Evolutionary conservation across 805 yeast genomes (phyloP), one percentile per base, ranked within the genome.

Genomic region (Starmerella powellii): DNA sequence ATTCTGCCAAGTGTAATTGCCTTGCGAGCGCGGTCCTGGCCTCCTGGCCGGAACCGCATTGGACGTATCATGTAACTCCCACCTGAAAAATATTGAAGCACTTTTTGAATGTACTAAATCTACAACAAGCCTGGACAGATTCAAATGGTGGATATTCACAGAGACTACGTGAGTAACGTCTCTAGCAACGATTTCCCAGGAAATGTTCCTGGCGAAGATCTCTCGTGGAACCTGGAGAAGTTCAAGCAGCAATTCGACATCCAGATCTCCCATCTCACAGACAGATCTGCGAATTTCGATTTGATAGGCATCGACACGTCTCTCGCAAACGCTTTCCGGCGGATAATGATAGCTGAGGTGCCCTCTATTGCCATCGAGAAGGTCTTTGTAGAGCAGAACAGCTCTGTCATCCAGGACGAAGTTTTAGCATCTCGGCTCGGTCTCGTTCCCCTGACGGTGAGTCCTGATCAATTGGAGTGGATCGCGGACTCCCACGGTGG

Each of bases 331-430:
- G 96, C 98, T 0, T 86, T 88, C 64, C 79, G 98, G 59, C 80
- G 98, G 58, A 82, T 91, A 55, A 87, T 91, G 97, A 78, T 91
- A 42, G 74, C 96, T 1, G 98, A 91, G 61, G 94, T 91, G 31
- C 98, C 98, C 17, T 74, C 91, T 2, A 93, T 88, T 36, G 97
- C 98, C 13, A 81, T 95, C 18, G 98, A 91, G 63, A 76, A 83
- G 48, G 85, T 91, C 15, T 86, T 79, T 59, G 73, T 91, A 46
- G 81, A 81, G 67, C 88, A 85, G 70, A 91, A 91, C 63, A 91
- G 98, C 1, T 84, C 95, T 1, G 95, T 91, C 37, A 84, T 91
- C 50, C 96, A 87, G 62, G 98, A 91, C 62, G 98, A 91, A 66
- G 95, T 91, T 16, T 72, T 91, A 51, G 88, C 98, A 4, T 95